These are phyloP conservation scores for Suhomyces canberraensis DNA, from an alignment of 805 yeast species.

Conservation along the genomic window DNA sequence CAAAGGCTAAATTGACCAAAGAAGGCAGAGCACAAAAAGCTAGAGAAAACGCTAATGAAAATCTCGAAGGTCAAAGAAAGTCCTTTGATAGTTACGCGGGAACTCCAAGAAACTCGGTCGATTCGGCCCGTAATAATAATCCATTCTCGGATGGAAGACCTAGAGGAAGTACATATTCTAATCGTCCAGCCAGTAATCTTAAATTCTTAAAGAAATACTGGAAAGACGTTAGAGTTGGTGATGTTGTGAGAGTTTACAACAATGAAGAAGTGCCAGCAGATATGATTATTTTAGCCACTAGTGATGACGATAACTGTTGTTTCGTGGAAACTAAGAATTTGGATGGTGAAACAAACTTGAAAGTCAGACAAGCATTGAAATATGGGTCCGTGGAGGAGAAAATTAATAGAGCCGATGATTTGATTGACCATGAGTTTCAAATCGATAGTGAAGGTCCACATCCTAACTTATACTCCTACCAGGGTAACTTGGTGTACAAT, in stretches of 20 bases:
- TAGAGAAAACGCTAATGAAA: conserved; percentile 6
- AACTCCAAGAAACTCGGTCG: conserved; percentile 4
- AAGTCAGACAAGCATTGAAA: conserved; percentile 71
- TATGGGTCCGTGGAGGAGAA: conserved; percentile 50
- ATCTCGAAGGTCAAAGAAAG: conserved; percentile 7
- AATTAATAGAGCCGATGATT: conserved; percentile 35
- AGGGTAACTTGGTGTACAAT: conserved; percentile 56
- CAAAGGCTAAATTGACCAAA: conserved; percentile 30
- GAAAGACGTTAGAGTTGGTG: conserved; percentile 78
- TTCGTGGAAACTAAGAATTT: conserved; percentile 68
- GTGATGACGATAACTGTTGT: conserved; percentile 67
- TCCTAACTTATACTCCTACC: conserved; percentile 70
- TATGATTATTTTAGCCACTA: conserved; percentile 60
- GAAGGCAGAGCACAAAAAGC: conserved; percentile 31
- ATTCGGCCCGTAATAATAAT: conserved; percentile 6
- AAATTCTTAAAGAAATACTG: conserved; percentile 43
- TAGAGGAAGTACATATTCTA: conserved; percentile 12
- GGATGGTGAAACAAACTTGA: conserved; percentile 77
- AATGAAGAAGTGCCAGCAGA: conserved; percentile 82
- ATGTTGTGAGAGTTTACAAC: conserved; percentile 60
- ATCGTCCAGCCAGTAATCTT: conserved; percentile 17
- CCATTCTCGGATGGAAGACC: conserved; percentile 3
- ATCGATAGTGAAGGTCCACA: conserved; percentile 85
- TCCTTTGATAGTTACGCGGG: conserved; percentile 27
- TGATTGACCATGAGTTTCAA: conserved; percentile 49